Evolutionary conservation across 2,329 filamentous ascomycete species (phyloP), one percentile per base, ranked within the genome.

Genomic region (Podosphaera xanthii): DNA sequence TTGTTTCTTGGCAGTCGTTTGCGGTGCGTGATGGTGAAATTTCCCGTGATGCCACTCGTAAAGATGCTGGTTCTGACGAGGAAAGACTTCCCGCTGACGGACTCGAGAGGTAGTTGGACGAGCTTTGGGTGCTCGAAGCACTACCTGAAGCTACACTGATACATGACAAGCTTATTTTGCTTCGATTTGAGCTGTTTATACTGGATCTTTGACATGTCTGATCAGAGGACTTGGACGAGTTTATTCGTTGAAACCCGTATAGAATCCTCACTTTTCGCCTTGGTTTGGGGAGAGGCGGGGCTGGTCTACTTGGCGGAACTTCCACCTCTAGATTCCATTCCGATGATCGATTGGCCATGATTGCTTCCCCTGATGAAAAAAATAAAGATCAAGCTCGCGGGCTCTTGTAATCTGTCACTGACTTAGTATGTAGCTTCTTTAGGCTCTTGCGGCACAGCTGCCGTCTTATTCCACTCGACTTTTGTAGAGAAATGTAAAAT

Each of bases 201-300:
- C 67, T 65, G 60, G 67, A 60, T 59, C 59, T 68, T 22, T 67
- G 62, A 58, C 66, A 60, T 1, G 68, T 58, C 55, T 68, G 65
- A 55, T 62, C 63, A 10, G 69, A 63, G 57, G 69, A 67, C 31
- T 67, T 67, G 1, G 69, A 70, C 3, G 69, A 70, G 3, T 68
- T 69, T 36, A 70, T 69, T 53, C 68, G 66, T 59, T 70, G 66
- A 1, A 70, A 62, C 33, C 64, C 62, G 53, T 67, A 63, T 35
- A 69, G 60, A 40, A 70, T 61, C 56, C 64, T 67, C 33, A 67
- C 63, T 59, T 65, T 62, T 35, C 66, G 68, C 61, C 68, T 70
- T 54, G 64, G 60, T 59, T 66, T 69, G 14, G 65, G 62, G 42
- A 58, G 60, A 58, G 63, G 65, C 60, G 67, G 64, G 58, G 65